A percentile compares a stretch with the other conserved stretches of the same genome.
Evolutionary conservation across 2,329 filamentous ascomycete species (phyloP).

Genomic region (Paraconiothyrium brasiliense): DNA sequence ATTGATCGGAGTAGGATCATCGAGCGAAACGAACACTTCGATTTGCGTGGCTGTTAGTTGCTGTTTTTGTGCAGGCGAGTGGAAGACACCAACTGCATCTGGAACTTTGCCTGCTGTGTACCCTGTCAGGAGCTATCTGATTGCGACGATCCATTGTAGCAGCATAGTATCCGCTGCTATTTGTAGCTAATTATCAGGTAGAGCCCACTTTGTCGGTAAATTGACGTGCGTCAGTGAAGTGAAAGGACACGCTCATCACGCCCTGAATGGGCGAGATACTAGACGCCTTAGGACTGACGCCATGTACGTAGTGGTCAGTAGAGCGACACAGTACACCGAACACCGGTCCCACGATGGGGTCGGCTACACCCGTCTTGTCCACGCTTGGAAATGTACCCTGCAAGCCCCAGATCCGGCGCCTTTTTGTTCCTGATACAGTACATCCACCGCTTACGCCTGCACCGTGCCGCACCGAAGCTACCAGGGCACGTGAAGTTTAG

Average conservation of each 20-base stretch:
- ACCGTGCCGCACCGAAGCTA: background rate
- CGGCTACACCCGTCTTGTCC: slow-evolving; percentile 10
- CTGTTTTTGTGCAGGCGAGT: background rate
- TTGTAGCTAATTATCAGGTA: background rate
- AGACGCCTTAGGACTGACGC: background rate
- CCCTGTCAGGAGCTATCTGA: slow-evolving; percentile 1
- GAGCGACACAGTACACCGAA: slow-evolving; percentile 4
- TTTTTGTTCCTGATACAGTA: slow-evolving; percentile 5
- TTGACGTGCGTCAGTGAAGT: background rate
- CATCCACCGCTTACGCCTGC: background rate
- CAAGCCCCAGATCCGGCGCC: background rate
- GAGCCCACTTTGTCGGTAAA: background rate
- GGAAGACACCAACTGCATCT: background rate
- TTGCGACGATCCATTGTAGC: background rate
- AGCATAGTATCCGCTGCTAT: slow-evolving; percentile 7
- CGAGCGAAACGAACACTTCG: background rate
- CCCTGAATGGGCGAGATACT: background rate
- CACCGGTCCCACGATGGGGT: background rate
- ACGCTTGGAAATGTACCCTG: background rate
- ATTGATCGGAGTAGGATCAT: background rate
- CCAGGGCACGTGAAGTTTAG: slow-evolving; percentile 6
- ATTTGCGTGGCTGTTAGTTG: background rate
- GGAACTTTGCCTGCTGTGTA: background rate
- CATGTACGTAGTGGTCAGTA: background rate
- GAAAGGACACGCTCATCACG: background rate